Percentiles rank a stretch among this genome's conserved stretches.
phyloP scores from a whole-genome alignment of 345 rosid genomes.

The Lumnitzera racemosa region DNA sequence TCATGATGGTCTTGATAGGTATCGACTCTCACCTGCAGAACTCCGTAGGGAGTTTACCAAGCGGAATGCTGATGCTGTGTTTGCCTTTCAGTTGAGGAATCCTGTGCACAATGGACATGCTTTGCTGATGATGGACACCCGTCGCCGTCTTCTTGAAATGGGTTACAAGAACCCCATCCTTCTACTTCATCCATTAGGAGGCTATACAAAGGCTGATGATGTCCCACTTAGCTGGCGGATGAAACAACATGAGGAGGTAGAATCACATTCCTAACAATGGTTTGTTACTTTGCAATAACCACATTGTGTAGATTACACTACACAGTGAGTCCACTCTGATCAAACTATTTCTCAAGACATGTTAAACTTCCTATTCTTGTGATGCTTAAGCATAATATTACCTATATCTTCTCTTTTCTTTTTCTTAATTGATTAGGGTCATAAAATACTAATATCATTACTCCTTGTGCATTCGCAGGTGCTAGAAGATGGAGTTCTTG shows the following conservation, averaged over 20 bases:
- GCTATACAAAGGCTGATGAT: constrained; percentile 95
- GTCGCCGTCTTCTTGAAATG: constrained; percentile 85
- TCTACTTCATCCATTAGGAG: constrained; percentile 94
- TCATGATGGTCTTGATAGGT: constrained; percentile 83
- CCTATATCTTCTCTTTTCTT: not conserved
- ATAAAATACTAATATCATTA: not conserved
- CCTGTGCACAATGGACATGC: constrained; percentile 99
- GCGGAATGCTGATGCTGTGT: constrained; percentile 94
- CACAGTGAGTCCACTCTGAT: too few species aligned
- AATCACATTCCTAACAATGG: too few species aligned
- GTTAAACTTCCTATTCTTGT: too few species aligned
- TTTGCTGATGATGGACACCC: constrained; percentile 91
- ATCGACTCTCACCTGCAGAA: constrained; percentile 77
- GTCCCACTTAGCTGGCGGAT: constrained; percentile 97
- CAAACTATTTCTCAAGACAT: too few species aligned
- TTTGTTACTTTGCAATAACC: not conserved
- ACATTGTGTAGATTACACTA: too few species aligned
- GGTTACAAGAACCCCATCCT: constrained; percentile 92
- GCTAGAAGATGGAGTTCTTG: constrained; percentile 95
- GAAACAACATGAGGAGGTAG: constrained; percentile 96
- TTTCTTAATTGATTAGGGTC: not conserved
- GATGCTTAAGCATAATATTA: too few species aligned
- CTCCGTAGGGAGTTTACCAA: constrained; percentile 68
- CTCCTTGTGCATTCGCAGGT: constrained; percentile 44
- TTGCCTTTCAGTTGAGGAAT: constrained; percentile 98